phyloP scores from a whole-genome alignment of 1,284 basidiomycete genomes.

The Microbotryomycetes sp. region DNA sequence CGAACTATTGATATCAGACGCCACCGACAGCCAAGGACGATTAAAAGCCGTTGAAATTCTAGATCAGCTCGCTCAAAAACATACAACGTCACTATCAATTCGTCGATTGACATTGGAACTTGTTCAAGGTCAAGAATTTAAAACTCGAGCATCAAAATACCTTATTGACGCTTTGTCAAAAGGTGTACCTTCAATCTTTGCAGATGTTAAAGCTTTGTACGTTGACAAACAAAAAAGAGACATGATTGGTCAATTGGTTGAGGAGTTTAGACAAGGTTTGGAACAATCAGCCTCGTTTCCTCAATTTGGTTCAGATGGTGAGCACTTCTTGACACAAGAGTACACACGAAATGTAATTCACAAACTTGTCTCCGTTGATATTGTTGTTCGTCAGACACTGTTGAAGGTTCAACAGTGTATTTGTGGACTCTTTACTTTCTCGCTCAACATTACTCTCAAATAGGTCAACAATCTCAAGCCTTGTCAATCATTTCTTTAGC shows the following conservation, averaged over 20 bases:
- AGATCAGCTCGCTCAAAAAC: constrained; percentile 54
- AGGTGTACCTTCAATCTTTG: constrained; percentile 89
- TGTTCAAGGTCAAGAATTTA: constrained; percentile 62
- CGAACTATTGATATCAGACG: constrained; percentile 41
- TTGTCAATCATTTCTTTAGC: constrained; percentile 62
- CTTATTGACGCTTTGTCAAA: constrained; percentile 65
- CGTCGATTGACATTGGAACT: constrained; percentile 64
- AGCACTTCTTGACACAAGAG: too few species aligned
- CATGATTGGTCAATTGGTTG: constrained; percentile 64
- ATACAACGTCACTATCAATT: constrained; percentile 66
- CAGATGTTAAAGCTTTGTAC: constrained; percentile 85
- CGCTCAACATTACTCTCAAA: constrained; percentile 77
- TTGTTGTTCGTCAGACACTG: constrained; percentile 32
- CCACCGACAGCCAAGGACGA: constrained; percentile 51
- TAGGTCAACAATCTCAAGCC: constrained; percentile 50
- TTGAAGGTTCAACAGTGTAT: constrained; percentile 71
- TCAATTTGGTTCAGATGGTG: constrained; percentile 33
- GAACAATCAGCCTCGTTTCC: constrained; percentile 37
- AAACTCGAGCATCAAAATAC: constrained; percentile 60
- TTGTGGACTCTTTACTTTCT: constrained; percentile 96
- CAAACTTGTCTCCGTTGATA: background rate
- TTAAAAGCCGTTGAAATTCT: constrained; percentile 55
- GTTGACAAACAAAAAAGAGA: constrained; percentile 57
- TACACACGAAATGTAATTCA: background rate
- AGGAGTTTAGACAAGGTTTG: constrained; percentile 48